Evolutionary conservation across 2,329 filamentous ascomycete species (phyloP), one percentile per base, ranked within the genome.

Genomic region (Verticillium tricorpus): DNA sequence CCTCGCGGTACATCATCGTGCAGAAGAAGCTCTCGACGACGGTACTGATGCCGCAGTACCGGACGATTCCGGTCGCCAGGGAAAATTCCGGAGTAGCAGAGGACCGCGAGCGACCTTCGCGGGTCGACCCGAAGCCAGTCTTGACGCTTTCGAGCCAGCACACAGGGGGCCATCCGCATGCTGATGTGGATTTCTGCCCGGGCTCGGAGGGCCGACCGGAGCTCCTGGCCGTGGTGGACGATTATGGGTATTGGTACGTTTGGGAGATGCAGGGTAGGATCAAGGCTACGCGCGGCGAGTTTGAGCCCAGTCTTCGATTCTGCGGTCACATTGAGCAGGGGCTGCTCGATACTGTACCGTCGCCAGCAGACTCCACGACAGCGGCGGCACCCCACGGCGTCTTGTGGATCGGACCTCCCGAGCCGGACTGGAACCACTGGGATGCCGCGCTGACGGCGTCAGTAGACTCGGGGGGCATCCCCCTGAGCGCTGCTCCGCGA

Each of bases 151-250:
- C 76, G 0, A 76, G 77, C 15, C 70, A 78, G 2, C 73, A 82
- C 34, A 88, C 85, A 0, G 86, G 84, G 1, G 83, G 82, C 1
- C 76, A 73, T 34, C 69, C 79, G 0, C 87, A 91, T 67, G 80
- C 81, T 0, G 87, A 93, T 72, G 77, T 90, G 3, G 74, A 83
- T 0, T 90, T 93, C 70, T 89, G 88, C 65, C 84, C 88, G 0
- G 73, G 73, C 4, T 69, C 69, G 5, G 66, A 63, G 19, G 70
- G 75, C 62, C 65, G 84, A 76, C 71, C 84, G 79, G 82, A 85
- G 1, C 87, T 90, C 67, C 74, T 93, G 59, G 87, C 81, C 17
- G 77, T 92, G 31, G 78, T 93, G 19, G 88, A 93, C 67, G 79
- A 85, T 59, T 76, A 76, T 37, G 89, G 89, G 1, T 78, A 77